Conservation (phyloP, 176 grass and related monocot species). For the Aechmea fasciata region DNA sequence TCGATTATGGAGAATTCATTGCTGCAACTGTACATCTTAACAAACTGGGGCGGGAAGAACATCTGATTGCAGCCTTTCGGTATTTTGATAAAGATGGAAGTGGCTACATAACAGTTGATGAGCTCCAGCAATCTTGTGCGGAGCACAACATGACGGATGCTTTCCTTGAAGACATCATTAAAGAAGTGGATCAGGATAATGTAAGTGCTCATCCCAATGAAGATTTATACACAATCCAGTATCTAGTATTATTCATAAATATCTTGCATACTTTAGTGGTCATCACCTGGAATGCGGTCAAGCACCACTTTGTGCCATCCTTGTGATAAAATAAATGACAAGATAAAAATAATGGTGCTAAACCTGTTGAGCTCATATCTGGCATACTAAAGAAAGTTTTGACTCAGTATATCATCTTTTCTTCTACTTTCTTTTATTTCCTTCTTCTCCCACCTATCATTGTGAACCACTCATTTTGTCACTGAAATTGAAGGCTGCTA, state of each 20-base stretch:
- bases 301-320: not conserved
- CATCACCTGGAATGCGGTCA: not conserved
- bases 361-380: too few relatives aligned
- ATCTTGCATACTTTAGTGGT: not conserved
- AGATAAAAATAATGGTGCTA: not conserved
- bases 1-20: conserved; percentile 98
- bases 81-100: conserved; percentile 99
- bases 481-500: too few relatives aligned
- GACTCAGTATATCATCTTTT: too few relatives aligned
- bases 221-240: not conserved
- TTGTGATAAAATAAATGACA: not conserved
- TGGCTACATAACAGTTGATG: conserved; percentile 96
- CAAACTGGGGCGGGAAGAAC: conserved; percentile 91
- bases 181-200: conserved; percentile 95
- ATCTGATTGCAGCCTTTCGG: conserved; percentile 84
- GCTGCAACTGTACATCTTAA: conserved; percentile 98
- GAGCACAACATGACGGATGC: conserved; percentile 97
- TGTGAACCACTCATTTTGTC: too few relatives aligned
- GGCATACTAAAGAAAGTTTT: too few relatives aligned
- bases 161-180: conserved; percentile 96
- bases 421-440: too few relatives aligned
- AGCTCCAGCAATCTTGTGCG: conserved; percentile 86
- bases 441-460: too few relatives aligned
- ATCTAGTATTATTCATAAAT: not conserved
- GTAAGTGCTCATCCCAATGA: conserved; percentile 34